These are phyloP conservation scores for Cyberlindnera amylophila DNA, from an alignment of 805 yeast species.

Conservation along the genomic window DNA sequence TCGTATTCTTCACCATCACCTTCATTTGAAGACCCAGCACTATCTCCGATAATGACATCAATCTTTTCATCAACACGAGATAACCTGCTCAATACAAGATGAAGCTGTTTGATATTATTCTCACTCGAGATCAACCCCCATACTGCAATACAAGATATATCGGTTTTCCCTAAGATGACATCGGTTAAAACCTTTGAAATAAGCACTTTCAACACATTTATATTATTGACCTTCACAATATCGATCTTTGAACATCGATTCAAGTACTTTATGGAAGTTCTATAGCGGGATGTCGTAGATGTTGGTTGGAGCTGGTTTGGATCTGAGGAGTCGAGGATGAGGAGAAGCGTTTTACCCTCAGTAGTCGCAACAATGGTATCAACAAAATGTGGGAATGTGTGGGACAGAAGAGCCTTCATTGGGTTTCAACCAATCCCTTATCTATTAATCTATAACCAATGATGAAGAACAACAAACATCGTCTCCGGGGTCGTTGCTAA, in stretches of 20 bases:
- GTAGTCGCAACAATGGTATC: conserved; percentile 1
- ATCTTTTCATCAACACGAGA: background rate
- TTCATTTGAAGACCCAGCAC: too few species aligned
- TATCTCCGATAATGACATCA: conserved; percentile 1
- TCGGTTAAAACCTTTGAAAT: conserved; percentile 3
- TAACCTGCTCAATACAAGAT: conserved; percentile 8
- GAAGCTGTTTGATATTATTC: background rate
- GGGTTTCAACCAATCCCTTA: too few species aligned
- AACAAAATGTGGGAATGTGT: conserved; percentile 1
- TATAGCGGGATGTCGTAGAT: background rate
- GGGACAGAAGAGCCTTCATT: conserved; percentile 1
- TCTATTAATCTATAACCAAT: too few species aligned
- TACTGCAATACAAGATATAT: background rate
- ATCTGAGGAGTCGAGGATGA: conserved; percentile 8
- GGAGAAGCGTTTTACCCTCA: conserved; percentile 1
- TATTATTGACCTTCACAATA: conserved; percentile 4
- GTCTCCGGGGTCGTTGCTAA: too few species aligned
- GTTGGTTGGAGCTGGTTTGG: conserved; percentile 6
- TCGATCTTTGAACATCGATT: background rate
- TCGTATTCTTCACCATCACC: background rate
- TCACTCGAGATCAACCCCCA: conserved; percentile 7
- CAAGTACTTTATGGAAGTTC: conserved; percentile 17
- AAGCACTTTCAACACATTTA: conserved; percentile 6
- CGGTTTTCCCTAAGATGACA: too few species aligned
- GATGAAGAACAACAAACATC: too few species aligned